phyloP scores from a whole-genome alignment of 2,329 filamentous ascomycete genomes.

The Clarireedia monteithiana region DNA sequence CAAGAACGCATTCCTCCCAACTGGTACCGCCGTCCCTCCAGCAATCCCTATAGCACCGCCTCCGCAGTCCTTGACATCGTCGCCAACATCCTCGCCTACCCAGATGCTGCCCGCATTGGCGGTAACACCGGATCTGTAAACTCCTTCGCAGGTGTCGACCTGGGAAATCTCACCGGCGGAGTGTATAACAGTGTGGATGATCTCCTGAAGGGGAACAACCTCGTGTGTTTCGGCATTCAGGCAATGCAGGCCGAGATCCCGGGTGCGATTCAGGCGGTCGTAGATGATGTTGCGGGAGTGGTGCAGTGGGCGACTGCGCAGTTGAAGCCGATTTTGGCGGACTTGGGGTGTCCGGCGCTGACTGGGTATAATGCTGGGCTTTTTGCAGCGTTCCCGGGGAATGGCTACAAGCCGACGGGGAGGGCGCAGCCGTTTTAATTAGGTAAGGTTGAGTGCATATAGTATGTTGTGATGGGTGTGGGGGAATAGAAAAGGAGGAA shows the following conservation, averaged over 20 bases:
- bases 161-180: conserved; percentile 36
- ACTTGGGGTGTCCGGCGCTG: no score
- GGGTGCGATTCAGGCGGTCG: no score
- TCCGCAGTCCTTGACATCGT: conserved; percentile 33
- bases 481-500: no score
- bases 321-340: no score
- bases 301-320: no score
- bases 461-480: no score
- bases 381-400: no score
- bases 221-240: conserved; percentile 36
- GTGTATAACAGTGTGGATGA: conserved; percentile 35
- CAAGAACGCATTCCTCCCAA: not conserved
- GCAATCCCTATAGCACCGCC: conserved; percentile 31
- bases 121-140: conserved; percentile 25
- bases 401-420: no score
- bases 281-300: no score
- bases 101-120: conserved; percentile 24
- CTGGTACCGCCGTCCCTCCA: not conserved
- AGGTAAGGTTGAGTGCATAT: no score
- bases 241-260: conserved; percentile 27
- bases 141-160: conserved; percentile 40
- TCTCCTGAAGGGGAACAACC: conserved; percentile 40
- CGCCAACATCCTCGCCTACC: conserved; percentile 9
- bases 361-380: no score
- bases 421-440: no score